Base-by-base conservation (phyloP, 768 basidiomycete species). In the Tylopilus cervinicoccineus region DNA sequence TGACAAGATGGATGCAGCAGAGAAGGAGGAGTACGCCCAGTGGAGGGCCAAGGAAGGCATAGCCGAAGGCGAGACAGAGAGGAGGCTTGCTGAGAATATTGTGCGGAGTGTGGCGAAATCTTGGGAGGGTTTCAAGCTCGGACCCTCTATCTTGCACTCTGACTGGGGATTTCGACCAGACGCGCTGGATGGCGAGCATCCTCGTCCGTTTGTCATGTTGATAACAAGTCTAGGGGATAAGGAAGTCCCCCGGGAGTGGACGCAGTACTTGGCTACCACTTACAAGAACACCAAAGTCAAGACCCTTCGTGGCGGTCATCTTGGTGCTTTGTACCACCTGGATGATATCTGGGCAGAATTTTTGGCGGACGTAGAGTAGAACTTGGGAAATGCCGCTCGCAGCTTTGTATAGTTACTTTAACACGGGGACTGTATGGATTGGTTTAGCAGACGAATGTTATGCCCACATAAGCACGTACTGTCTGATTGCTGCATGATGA, bases 41-140 rank as follows among this genome's bases (percentile, higher is more conserved):
- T 80, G 78, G 77, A 68, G 66, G 51, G 69, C 68, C 47, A 65
- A 60, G 23, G 61, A 64, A 16, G 74, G 71, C 0, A 53, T 70
- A 8, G 62, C 62, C 22, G 77, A 77, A 48, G 75, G 72, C 1
- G 70, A 78, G 41, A 61, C 73, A 24, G 73, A 76, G 53, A 63
- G 64, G 45, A 57, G 62, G 45, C 63, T 77, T 48, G 76, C 75
- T 3, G 53, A 58, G 47, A 76, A 73, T 47, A 62, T 73, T 47
- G 58, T 70, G 39, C 68, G 71, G 48, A 82, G 80, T 56, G 74
- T 80, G 8, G 65, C 70, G 17, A 70, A 60, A 27, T 67, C 76
- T 39, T 79, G 79, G 78, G 73, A 69, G 36, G 82, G 81, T 1
- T 79, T 79, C 54, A 63, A 72, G 48, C 73, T 74, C 38, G 54